These are phyloP conservation scores for Pichia gijzeniarum DNA, from an alignment of 805 yeast genomes.

Conservation along the genomic window DNA sequence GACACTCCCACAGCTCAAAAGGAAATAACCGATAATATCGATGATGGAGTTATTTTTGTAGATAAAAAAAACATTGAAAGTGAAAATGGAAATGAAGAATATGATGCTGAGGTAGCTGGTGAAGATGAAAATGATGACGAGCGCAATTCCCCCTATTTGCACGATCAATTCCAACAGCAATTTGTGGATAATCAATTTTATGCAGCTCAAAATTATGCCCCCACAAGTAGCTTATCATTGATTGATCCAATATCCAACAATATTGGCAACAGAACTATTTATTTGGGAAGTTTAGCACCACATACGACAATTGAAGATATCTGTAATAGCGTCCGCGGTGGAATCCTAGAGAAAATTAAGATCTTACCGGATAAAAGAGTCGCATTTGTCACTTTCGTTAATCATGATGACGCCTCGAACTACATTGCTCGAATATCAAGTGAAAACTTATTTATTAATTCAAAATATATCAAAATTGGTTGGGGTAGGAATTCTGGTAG, in stretches of 20 bases:
- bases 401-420: conserved; percentile 57
- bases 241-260: conserved; percentile 10
- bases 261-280: conserved; percentile 59
- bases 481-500: conserved; percentile 74
- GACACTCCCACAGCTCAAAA: no score
- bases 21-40: no score
- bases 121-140: not conserved
- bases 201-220: not conserved
- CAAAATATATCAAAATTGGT: conserved; percentile 55
- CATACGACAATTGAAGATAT: conserved; percentile 64
- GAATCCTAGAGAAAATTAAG: conserved; percentile 57
- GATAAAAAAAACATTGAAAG: no score
- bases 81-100: no score
- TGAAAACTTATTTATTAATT: conserved; percentile 56
- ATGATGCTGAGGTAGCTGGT: no score
- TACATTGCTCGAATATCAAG: conserved; percentile 46
- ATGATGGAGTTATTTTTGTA: no score
- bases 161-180: not conserved
- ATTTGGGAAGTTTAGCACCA: conserved; percentile 59
- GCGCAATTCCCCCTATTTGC: not conserved
- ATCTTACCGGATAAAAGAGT: conserved; percentile 43
- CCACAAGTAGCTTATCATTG: not conserved
- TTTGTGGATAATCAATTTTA: not conserved
- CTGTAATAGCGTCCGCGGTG: conserved; percentile 73
- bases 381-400: conserved; percentile 67